phyloP scores from a whole-genome alignment of 2,329 filamentous ascomycete species.

The Fusarium albidum region DNA sequence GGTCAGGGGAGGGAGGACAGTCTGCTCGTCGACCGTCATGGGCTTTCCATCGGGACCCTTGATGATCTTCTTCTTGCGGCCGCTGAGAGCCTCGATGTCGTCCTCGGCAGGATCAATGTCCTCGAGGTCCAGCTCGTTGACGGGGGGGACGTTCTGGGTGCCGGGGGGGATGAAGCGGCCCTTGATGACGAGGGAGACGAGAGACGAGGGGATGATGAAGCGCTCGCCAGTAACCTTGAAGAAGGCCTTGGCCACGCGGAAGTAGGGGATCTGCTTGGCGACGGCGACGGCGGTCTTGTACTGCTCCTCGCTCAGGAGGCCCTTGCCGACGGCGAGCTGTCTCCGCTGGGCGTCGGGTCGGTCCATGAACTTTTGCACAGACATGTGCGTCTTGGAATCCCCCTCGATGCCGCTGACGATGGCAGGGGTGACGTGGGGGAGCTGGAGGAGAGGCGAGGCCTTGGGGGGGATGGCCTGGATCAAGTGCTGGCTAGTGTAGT shows the following conservation, averaged over 20 bases:
- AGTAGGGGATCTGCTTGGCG: conserved; percentile 82
- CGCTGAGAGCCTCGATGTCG: conserved; percentile 85
- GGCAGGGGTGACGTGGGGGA: conserved; percentile 82
- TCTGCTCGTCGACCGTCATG: conserved; percentile 65
- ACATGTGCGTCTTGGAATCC: conserved; percentile 76
- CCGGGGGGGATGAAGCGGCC: conserved; percentile 92
- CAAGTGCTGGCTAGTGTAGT: conserved; percentile 82
- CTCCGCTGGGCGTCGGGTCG: conserved; percentile 78
- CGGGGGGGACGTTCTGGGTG: conserved; percentile 73
- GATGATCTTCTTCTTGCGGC: conserved; percentile 74
- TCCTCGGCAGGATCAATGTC: conserved; percentile 94
- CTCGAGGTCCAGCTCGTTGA: conserved; percentile 82
- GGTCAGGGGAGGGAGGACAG: conserved; percentile 82
- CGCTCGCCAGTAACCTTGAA: conserved; percentile 98
- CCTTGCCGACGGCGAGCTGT: conserved; percentile 73
- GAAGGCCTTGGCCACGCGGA: conserved; percentile 90
- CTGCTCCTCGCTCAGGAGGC: conserved; percentile 76
- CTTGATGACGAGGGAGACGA: conserved; percentile 95
- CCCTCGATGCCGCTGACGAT: conserved; percentile 75
- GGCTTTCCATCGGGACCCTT: conserved; percentile 69
- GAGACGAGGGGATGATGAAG: conserved; percentile 87
- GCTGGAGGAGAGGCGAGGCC: conserved; percentile 87
- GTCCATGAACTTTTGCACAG: conserved; percentile 88
- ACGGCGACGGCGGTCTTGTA: conserved; percentile 80
- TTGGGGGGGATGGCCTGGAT: conserved; percentile 89